A percentile compares a stretch with the other conserved stretches of the same genome.
phyloP scores from a whole-genome alignment of 371 early-diverging fungal genomes.

The Mucor indicus region DNA sequence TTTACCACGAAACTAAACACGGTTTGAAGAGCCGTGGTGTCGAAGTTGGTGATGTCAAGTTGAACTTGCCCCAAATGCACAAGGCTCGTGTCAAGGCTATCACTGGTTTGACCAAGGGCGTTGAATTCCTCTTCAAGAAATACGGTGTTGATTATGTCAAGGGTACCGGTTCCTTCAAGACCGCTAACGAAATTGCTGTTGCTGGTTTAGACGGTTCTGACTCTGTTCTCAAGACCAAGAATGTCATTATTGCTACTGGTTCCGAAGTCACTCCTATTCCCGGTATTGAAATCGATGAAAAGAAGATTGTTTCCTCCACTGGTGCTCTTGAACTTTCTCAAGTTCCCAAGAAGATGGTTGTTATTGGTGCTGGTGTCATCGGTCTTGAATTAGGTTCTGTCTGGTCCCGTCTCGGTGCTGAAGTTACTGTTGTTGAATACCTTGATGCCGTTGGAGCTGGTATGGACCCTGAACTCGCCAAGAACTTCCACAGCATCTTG shows the following conservation, averaged over 20 bases:
- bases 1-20: slow-evolving; percentile 92
- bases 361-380: slow-evolving; percentile 99
- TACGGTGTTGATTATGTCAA: slow-evolving; percentile 94
- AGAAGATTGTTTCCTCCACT: slow-evolving; percentile 94
- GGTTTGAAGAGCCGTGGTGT: slow-evolving; percentile 93
- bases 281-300: slow-evolving; percentile 92
- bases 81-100: slow-evolving; percentile 91
- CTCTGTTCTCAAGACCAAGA: slow-evolving; percentile 81
- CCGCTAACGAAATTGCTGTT: slow-evolving; percentile 79
- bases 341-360: slow-evolving; percentile 96
- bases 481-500: slow-evolving; percentile 88
- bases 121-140: slow-evolving; percentile 95
- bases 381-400: slow-evolving; percentile 98
- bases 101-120: slow-evolving; percentile 86
- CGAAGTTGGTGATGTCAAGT: slow-evolving; percentile 79
- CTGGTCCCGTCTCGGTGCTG: slow-evolving; percentile 93
- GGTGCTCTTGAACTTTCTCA: slow-evolving; percentile 92
- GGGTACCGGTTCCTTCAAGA: slow-evolving; percentile 85
- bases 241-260: slow-evolving; percentile 96
- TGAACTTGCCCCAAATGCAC: slow-evolving; percentile 89
- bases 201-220: slow-evolving; percentile 75
- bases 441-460: slow-evolving; percentile 93
- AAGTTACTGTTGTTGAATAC: slow-evolving; percentile 97
- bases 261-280: slow-evolving; percentile 94
- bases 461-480: slow-evolving; percentile 94